phyloP scores from a whole-genome alignment of 2,329 filamentous ascomycete genomes.

The Exophiala xenobiotica region DNA sequence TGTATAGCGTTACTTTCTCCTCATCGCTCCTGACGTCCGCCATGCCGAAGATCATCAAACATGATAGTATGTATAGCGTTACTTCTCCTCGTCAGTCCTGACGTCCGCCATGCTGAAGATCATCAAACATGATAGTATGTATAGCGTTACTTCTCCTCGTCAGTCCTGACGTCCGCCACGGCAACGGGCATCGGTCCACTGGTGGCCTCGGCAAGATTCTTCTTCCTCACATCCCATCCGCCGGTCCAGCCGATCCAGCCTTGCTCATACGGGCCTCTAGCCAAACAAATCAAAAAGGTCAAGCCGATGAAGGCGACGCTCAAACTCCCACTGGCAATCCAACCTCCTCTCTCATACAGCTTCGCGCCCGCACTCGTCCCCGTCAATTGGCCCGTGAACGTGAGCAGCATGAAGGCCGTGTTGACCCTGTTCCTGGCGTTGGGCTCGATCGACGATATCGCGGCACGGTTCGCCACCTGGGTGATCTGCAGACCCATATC shows the following conservation, averaged over 20 bases:
- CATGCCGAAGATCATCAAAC: too few relatives aligned
- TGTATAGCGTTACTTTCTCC: too few relatives aligned
- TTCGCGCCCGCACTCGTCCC: constrained; percentile 63
- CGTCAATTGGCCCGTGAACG: constrained; percentile 72
- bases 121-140: background rate
- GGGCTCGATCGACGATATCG: constrained; percentile 70
- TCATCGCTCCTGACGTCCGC: too few relatives aligned
- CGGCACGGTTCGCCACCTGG: constrained; percentile 70
- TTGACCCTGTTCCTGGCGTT: constrained; percentile 73
- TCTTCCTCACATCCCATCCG: constrained; percentile 50
- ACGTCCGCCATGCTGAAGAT: background rate
- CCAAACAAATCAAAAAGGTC: constrained; percentile 48
- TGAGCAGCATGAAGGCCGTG: constrained; percentile 76
- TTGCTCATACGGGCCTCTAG: constrained; percentile 56
- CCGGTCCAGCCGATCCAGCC: constrained; percentile 63
- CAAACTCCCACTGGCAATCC: constrained; percentile 57
- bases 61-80: too few relatives aligned
- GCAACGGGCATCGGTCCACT: constrained; percentile 9
- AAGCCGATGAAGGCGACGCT: constrained; percentile 56
- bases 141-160: background rate
- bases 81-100: too few relatives aligned
- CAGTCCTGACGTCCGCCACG: background rate
- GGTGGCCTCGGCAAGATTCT: constrained; percentile 23
- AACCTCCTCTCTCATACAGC: constrained; percentile 57
- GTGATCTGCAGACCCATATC: constrained; percentile 72